Evolutionary conservation across 2,329 filamentous ascomycete species (phyloP).

Genomic region (Colletotrichum sp.): DNA sequence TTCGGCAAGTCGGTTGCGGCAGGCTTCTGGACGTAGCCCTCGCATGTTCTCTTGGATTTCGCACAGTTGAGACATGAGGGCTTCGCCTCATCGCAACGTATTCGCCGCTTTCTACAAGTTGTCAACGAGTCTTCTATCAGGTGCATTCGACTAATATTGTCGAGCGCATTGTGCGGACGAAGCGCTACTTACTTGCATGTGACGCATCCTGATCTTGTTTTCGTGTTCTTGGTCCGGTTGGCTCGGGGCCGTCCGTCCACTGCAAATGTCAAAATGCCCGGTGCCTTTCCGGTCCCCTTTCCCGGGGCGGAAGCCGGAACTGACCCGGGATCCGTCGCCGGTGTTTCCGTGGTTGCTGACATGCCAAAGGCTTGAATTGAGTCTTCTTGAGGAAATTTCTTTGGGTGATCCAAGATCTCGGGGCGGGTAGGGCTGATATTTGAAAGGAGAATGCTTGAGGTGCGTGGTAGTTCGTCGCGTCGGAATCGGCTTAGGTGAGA

Average conservation of each 20-base stretch:
- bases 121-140: not conserved
- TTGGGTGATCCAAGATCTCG: not conserved
- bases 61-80: not conserved
- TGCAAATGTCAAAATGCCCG: not conserved
- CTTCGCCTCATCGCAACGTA: slow-evolving; percentile 5
- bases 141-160: not conserved
- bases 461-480: not conserved
- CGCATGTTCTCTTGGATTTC: slow-evolving; percentile 4
- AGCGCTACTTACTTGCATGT: slow-evolving; percentile 12
- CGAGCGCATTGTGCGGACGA: not conserved
- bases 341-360: not conserved
- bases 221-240: not conserved
- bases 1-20: not conserved
- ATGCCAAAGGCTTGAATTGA: not conserved
- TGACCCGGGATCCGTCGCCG: not conserved
- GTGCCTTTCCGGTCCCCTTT: not conserved
- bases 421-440: not conserved
- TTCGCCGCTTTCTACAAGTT: not conserved
- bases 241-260: not conserved
- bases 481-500: not conserved
- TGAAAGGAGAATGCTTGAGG: not conserved
- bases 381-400: not conserved
- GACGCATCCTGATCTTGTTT: slow-evolving; percentile 1
- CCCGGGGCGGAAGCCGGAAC: not conserved
- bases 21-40: not conserved